Percentiles rank a stretch among this genome's conserved stretches.
Evolutionary conservation across 2,329 filamentous ascomycete species (phyloP).

Genomic region (Cladobotryum mycophilum): DNA sequence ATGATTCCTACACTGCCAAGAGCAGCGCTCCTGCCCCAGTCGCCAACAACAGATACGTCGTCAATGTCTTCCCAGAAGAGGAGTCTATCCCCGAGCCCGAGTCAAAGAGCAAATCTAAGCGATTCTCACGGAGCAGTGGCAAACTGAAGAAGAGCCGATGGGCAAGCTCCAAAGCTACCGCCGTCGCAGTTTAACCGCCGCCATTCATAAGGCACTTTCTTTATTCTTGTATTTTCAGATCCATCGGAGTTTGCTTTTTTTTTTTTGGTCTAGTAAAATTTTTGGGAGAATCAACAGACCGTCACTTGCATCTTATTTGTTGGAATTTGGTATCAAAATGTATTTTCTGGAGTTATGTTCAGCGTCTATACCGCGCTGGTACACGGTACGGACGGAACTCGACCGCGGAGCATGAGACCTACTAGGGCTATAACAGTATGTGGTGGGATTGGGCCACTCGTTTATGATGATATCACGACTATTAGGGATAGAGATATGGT

Average conservation of each 20-base stretch:
- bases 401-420: not conserved
- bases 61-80: conserved; percentile 20
- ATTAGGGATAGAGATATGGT: not conserved
- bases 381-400: not conserved
- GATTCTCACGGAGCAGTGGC: conserved; percentile 25
- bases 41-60: conserved; percentile 11
- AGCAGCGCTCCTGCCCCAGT: conserved; percentile 11
- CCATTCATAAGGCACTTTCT: not conserved
- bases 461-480: not conserved
- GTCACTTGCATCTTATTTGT: not conserved
- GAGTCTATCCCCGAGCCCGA: conserved; percentile 14
- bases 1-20: conserved; percentile 7
- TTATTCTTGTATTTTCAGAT: not conserved
- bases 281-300: no score
- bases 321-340: not conserved
- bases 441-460: not conserved
- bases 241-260: no score
- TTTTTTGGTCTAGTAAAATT: no score
- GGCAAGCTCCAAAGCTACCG: conserved; percentile 16
- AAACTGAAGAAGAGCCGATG: conserved; percentile 22
- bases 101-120: conserved; percentile 18
- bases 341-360: not conserved
- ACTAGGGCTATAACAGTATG: not conserved
- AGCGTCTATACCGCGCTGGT: not conserved
- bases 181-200: conserved; percentile 11